A percentile compares a stretch with the other conserved stretches of the same genome.
Evolutionary conservation across 2,329 filamentous ascomycete species (phyloP).

Genomic region (Graphilbum sp.): DNA sequence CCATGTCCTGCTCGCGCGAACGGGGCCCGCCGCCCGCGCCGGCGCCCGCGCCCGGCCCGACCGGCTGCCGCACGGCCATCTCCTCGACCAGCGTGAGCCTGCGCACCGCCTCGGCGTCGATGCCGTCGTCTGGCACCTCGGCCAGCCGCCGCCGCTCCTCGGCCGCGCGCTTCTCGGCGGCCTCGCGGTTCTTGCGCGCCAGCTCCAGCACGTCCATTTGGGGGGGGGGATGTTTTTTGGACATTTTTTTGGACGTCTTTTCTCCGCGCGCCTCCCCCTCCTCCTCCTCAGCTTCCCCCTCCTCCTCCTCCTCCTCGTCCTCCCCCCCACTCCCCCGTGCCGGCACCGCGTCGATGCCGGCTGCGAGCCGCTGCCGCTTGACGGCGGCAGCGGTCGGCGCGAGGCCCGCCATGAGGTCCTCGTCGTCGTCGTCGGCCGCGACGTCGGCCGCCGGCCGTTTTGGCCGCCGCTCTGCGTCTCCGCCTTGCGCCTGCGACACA

Average conservation of each 20-base stretch:
- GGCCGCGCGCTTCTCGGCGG: slow-evolving; percentile 47
- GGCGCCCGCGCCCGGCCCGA: no score
- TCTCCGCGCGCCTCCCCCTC: slow-evolving; percentile 8
- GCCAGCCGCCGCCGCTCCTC: slow-evolving; percentile 37
- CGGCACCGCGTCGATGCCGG: slow-evolving; percentile 30
- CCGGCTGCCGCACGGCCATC: slow-evolving; percentile 47
- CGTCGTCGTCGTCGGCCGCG: slow-evolving; percentile 10
- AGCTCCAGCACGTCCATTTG: slow-evolving; percentile 52
- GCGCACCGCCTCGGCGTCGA: slow-evolving; percentile 58
- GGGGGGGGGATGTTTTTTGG: no score
- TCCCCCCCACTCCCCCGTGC: slow-evolving; percentile 12
- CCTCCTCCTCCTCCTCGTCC: slow-evolving; percentile 10
- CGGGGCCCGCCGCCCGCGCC: slow-evolving; percentile 14
- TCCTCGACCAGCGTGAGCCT: slow-evolving; percentile 62
- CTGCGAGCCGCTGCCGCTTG: slow-evolving; percentile 59
- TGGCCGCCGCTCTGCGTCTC: slow-evolving; percentile 11
- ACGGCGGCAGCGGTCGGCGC: slow-evolving; percentile 61
- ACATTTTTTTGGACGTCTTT: slow-evolving; percentile 9
- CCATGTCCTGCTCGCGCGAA: slow-evolving; percentile 32
- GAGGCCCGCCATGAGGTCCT: slow-evolving; percentile 52
- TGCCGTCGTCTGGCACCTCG: slow-evolving; percentile 37
- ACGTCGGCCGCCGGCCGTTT: neutral
- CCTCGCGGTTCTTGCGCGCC: slow-evolving; percentile 41
- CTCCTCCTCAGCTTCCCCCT: neutral
- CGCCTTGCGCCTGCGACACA: slow-evolving; percentile 32